phyloP scores from a whole-genome alignment of 306 rosid genomes.

The Styphnolobium japonicum region DNA sequence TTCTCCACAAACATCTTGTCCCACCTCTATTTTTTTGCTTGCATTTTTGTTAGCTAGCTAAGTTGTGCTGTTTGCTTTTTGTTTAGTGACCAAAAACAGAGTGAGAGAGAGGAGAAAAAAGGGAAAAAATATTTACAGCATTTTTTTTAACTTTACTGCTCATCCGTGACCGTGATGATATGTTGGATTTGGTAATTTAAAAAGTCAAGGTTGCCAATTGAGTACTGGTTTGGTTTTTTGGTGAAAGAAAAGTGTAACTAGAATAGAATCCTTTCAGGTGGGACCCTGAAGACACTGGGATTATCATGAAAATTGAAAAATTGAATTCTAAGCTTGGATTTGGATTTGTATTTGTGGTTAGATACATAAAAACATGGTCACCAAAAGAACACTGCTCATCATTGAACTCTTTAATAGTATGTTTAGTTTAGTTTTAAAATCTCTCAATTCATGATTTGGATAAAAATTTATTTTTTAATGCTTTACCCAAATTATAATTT shows the following conservation, averaged over 20 bases:
- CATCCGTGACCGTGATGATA: constrained; percentile 16
- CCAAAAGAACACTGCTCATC: background rate
- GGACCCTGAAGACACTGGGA: constrained; percentile 12
- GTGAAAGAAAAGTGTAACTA: background rate
- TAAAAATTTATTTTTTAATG: too few species aligned
- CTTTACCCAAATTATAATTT: too few species aligned
- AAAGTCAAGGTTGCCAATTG: background rate
- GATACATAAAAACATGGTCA: background rate
- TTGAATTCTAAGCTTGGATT: background rate
- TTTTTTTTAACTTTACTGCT: background rate
- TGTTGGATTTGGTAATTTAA: background rate
- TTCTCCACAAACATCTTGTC: background rate
- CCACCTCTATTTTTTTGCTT: background rate
- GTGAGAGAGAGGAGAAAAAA: background rate
- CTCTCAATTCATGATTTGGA: too few species aligned
- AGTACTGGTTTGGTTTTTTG: background rate
- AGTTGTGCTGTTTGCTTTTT: background rate
- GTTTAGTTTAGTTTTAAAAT: too few species aligned
- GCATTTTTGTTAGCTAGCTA: background rate
- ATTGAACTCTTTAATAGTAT: background rate
- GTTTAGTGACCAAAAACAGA: background rate
- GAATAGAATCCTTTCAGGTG: background rate
- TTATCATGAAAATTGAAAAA: background rate
- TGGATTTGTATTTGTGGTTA: background rate
- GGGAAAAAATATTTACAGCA: background rate